Evolutionary conservation across 2,329 filamentous ascomycete species (phyloP).

Genomic region (Fusarium concolor): DNA sequence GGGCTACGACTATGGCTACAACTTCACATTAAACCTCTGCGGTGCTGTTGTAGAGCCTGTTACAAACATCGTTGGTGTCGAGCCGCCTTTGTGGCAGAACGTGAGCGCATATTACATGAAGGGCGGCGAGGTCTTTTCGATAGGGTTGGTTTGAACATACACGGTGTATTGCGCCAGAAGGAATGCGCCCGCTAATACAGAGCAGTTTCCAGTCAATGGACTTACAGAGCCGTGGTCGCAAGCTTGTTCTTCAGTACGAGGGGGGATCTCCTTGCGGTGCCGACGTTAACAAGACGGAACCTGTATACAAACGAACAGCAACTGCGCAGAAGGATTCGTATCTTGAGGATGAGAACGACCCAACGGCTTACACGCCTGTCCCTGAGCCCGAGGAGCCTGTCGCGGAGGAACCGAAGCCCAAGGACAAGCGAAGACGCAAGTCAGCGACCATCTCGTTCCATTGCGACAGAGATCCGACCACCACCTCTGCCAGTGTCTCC

Average conservation of each 20-base stretch:
- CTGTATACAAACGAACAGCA: conserved; percentile 47
- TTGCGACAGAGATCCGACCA: conserved; percentile 84
- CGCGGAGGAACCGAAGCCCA: conserved; percentile 39
- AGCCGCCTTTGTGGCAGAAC: conserved; percentile 72
- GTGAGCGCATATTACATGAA: conserved; percentile 82
- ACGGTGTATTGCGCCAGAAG: conserved; percentile 1
- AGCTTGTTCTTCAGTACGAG: conserved; percentile 81
- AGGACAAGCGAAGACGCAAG: conserved; percentile 64
- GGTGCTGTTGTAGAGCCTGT: conserved; percentile 76
- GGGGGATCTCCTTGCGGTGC: conserved; percentile 79
- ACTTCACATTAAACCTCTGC: conserved; percentile 89
- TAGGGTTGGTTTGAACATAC: conserved; percentile 68
- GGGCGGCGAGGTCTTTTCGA: conserved; percentile 75
- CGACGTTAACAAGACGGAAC: conserved; percentile 52
- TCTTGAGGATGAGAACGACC: conserved; percentile 44
- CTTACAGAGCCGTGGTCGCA: conserved; percentile 72
- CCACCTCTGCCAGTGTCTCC: conserved; percentile 75
- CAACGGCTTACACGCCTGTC: conserved; percentile 26
- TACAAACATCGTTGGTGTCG: conserved; percentile 72
- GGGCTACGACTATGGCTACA: conserved; percentile 81
- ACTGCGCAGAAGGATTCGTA: conserved; percentile 24
- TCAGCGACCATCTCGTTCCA: conserved; percentile 92
- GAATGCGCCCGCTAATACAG: conserved; percentile 25
- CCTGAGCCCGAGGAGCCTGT: conserved; percentile 19
- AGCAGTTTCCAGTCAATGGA: conserved; percentile 61